A percentile compares a stretch with the other conserved stretches of the same genome.
These are phyloP conservation scores for Dichomitus squalens DNA, from an alignment of 1,284 basidiomycete genomes.

Conservation along the genomic window DNA sequence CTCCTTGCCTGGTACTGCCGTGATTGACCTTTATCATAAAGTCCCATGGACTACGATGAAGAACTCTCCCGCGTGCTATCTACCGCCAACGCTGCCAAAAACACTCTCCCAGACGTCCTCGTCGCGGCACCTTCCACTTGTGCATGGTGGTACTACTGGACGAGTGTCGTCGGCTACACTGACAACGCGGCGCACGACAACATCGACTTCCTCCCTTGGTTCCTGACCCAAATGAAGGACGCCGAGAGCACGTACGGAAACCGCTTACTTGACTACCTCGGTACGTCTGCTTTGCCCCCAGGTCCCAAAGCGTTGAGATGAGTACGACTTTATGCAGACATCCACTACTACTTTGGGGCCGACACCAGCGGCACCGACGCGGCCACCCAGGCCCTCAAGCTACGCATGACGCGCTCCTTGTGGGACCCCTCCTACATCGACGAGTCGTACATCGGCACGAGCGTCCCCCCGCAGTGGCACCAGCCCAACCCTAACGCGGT, in stretches of 20 bases:
- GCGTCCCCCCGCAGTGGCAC: conserved; percentile 43
- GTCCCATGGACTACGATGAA: conserved; percentile 48
- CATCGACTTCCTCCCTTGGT: conserved; percentile 55
- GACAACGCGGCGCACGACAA: conserved; percentile 52
- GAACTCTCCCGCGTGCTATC: conserved; percentile 47
- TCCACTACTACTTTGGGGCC: conserved; percentile 54
- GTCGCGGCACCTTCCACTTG: conserved; percentile 52
- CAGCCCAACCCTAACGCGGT: conserved; percentile 45
- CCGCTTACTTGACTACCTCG: conserved; percentile 48
- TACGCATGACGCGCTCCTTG: conserved; percentile 49
- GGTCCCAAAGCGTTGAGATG: no score
- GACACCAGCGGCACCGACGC: conserved; percentile 54
- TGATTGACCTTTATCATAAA: no score
- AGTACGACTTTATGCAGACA: conserved; percentile 31
- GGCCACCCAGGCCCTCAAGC: conserved; percentile 48
- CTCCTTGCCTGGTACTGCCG: no score
- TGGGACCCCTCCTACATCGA: conserved; percentile 54
- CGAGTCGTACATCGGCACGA: conserved; percentile 49
- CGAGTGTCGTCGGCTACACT: conserved; percentile 45
- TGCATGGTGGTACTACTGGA: conserved; percentile 59
- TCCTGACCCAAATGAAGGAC: conserved; percentile 48
- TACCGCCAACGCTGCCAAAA: conserved; percentile 44
- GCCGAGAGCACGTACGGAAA: conserved; percentile 38
- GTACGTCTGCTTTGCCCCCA: no score
- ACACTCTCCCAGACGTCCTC: conserved; percentile 42